These are phyloP conservation scores for Globisporangium carolinianum DNA, from an alignment of 352 stramenopile species.

Conservation along the genomic window DNA sequence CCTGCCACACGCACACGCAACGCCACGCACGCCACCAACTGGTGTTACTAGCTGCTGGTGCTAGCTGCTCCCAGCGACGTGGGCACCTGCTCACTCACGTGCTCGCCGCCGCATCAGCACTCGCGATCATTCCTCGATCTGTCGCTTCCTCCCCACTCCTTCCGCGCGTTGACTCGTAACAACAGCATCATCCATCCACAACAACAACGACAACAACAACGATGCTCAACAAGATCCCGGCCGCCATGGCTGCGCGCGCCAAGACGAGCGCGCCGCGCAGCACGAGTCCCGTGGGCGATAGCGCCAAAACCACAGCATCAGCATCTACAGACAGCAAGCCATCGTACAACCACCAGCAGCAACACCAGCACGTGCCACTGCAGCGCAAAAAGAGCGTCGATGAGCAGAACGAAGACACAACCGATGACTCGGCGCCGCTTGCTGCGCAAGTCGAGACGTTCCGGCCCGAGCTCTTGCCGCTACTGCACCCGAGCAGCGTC, in stretches of 20 bases:
- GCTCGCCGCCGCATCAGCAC: background rate
- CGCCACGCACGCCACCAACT: background rate
- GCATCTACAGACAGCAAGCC: background rate
- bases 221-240: conserved; percentile 25
- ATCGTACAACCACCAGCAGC: background rate
- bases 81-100: background rate
- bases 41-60: background rate
- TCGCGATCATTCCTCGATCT: background rate
- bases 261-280: conserved; percentile 25
- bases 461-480: conserved; percentile 51
- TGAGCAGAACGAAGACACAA: conserved; percentile 7
- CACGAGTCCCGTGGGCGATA: conserved; percentile 5
- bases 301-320: conserved; percentile 2
- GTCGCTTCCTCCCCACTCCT: background rate
- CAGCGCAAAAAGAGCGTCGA: conserved; percentile 14
- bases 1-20: background rate
- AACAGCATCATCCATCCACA: background rate
- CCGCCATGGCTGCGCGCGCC: conserved; percentile 15
- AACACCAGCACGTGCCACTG: background rate
- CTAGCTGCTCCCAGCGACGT: background rate
- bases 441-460: conserved; percentile 32
- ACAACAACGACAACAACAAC: background rate
- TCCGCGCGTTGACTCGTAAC: background rate
- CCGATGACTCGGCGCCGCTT: conserved; percentile 19
- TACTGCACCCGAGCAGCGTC: conserved; percentile 32